These are phyloP conservation scores for Colletotrichum sansevieriae DNA, from an alignment of 2,329 filamentous ascomycete genomes.

Conservation along the genomic window DNA sequence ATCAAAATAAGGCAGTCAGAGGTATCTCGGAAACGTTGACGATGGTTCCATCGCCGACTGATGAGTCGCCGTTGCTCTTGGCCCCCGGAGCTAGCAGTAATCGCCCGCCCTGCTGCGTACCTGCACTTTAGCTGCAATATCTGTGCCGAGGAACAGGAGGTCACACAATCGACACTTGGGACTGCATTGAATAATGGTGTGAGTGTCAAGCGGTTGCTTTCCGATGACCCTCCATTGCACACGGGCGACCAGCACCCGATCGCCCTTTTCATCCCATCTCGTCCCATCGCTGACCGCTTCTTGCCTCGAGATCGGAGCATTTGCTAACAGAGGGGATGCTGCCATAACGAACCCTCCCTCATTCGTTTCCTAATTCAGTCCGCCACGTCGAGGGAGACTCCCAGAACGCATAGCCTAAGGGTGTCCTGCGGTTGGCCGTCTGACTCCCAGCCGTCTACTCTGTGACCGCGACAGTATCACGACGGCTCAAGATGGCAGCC, in stretches of 20 bases:
- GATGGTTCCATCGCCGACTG: not conserved
- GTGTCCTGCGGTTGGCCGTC: not conserved
- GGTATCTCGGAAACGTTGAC: not conserved
- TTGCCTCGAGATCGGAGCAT: slow-evolving; percentile 22
- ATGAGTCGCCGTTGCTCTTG: slow-evolving; percentile 13
- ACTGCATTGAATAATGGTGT: not conserved
- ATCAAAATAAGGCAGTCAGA: not conserved
- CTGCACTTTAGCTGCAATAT: slow-evolving; percentile 7
- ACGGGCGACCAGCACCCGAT: not conserved
- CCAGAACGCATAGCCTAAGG: not conserved
- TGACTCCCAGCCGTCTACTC: slow-evolving; percentile 18
- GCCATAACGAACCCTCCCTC: not conserved
- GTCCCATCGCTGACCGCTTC: slow-evolving; percentile 29
- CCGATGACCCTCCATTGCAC: slow-evolving; percentile 8
- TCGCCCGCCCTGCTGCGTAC: slow-evolving; percentile 3
- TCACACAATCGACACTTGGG: not conserved
- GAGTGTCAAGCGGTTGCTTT: not conserved
- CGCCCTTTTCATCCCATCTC: slow-evolving; percentile 21
- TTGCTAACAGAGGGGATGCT: not conserved
- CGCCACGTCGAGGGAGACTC: not conserved
- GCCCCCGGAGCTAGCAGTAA: slow-evolving; percentile 1
- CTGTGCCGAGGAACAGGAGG: not conserved
- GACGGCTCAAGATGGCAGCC: slow-evolving; percentile 27
- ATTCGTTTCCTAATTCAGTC: too few relatives aligned
- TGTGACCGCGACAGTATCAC: slow-evolving; percentile 27